Conservation (phyloP, 1,284 basidiomycete species). For the Xanthoconium separans region DNA sequence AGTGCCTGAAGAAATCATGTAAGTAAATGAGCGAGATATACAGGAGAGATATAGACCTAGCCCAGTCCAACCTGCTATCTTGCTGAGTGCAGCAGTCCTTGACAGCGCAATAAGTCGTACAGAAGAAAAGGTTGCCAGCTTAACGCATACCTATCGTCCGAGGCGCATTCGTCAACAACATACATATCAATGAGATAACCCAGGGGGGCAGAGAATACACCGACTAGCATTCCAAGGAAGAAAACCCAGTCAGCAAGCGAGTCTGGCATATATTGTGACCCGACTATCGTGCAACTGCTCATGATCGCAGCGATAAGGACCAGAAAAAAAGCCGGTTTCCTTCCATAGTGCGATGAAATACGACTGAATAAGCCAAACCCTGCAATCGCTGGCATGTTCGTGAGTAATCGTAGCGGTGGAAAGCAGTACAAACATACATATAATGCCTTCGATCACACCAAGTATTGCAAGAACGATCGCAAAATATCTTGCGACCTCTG, state of each 20-base stretch:
- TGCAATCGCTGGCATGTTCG: constrained; percentile 11
- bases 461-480: constrained; percentile 19
- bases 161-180: constrained; percentile 27
- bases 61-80: constrained; percentile 27
- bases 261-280: constrained; percentile 15
- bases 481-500: constrained; percentile 24
- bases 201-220: constrained; percentile 12
- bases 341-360: constrained; percentile 29
- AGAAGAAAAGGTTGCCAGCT: not conserved
- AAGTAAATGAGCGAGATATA: not conserved
- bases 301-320: constrained; percentile 14
- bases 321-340: constrained; percentile 31
- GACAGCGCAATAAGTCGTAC: not conserved
- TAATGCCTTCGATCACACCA: constrained; percentile 12
- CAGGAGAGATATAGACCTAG: constrained; percentile 20
- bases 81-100: constrained; percentile 33
- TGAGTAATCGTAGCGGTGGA: constrained; percentile 3
- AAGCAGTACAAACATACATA: constrained; percentile 18
- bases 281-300: constrained; percentile 20
- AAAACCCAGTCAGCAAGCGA: constrained; percentile 18
- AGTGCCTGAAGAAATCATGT: constrained; percentile 18
- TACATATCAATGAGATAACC: constrained; percentile 30
- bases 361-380: constrained; percentile 23
- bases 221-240: constrained; percentile 17
- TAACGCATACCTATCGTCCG: constrained; percentile 28